Base-by-base conservation (phyloP, 225 moss, liverwort and hornwort species). In the Marchantia paleacea region DNA sequence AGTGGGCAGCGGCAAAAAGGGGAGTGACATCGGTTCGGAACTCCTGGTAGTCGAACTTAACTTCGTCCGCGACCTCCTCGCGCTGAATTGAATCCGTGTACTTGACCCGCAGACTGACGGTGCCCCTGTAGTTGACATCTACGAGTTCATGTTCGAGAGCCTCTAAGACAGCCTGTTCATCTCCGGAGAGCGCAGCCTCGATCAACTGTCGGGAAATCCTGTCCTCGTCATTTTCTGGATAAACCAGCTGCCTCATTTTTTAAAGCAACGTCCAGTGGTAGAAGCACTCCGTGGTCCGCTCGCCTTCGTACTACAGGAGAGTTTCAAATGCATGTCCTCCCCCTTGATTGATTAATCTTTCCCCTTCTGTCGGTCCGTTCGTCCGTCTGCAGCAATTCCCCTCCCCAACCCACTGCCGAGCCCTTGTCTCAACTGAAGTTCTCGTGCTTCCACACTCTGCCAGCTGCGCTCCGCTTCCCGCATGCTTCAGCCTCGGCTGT, bases 11-110 rank as follows among this genome's bases (percentile, higher is more conserved):
- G 0, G 87, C 89, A 72, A 90, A 90, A 18, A 90, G 75, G 15
- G 89, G 85, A 31, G 89, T 87, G 28, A 90, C 85, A 71, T 90
- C 89, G 31, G 85, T 85, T 67, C 87, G 87, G 31, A 90, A 90
- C 76, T 90, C 87, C 82, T 90, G 85, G 52, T 87, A 87, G 24
- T 87, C 87, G 55, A 87, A 80, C 22, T 69, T 79, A 28, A 90
- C 89, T 64, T 85, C 81, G 70, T 87, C 89, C 0, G 89, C 87
- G 48, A 78, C 78, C 72, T 87, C 87, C 50, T 87, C 89, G 30
- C 81, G 81, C 78, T 90, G 89, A 62, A 84, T 83, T 16, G 87
- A 83, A 47, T 90, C 89, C 14, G 85, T 87, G 54, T 31, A 87
- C 64, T 84, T 87, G 4, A 90, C 87, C 30, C 87, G 85, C 14